phyloP scores from a whole-genome alignment of 306 rosid genomes.

The Prunus davidiana region DNA sequence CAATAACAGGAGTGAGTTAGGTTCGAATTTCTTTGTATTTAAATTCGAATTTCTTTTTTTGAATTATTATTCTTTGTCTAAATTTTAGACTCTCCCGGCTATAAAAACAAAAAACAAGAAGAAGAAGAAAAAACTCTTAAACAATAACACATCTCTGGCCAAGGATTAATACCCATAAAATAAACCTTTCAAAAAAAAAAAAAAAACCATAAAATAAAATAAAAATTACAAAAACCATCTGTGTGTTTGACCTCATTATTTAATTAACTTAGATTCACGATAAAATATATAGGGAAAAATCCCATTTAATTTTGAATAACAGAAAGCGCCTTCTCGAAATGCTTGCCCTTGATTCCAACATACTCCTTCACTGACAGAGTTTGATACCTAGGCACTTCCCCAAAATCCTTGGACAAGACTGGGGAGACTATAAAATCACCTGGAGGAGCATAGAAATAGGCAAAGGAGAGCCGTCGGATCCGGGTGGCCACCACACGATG shows the following conservation, averaged over 20 bases:
- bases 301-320: constrained; percentile 11
- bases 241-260: too few relatives aligned
- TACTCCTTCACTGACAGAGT: constrained; percentile 51
- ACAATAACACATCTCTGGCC: not conserved
- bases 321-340: constrained; percentile 41
- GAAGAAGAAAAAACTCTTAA: too few relatives aligned
- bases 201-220: too few relatives aligned
- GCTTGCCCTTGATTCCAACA: constrained; percentile 40
- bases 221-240: too few relatives aligned
- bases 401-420: not conserved
- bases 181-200: too few relatives aligned
- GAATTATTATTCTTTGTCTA: too few relatives aligned
- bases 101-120: too few relatives aligned
- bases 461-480: constrained; percentile 44
- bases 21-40: too few relatives aligned
- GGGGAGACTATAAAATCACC: constrained; percentile 45
- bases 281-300: not conserved
- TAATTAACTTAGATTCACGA: too few relatives aligned
- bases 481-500: constrained; percentile 57
- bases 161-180: not conserved
- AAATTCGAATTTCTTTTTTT: too few relatives aligned
- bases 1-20: not conserved
- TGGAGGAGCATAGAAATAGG: constrained; percentile 58
- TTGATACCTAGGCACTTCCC: constrained; percentile 33
- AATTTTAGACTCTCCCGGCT: too few relatives aligned